Conservation (phyloP, 202 grass and related monocot genomes). For the Zoysia matrella region DNA sequence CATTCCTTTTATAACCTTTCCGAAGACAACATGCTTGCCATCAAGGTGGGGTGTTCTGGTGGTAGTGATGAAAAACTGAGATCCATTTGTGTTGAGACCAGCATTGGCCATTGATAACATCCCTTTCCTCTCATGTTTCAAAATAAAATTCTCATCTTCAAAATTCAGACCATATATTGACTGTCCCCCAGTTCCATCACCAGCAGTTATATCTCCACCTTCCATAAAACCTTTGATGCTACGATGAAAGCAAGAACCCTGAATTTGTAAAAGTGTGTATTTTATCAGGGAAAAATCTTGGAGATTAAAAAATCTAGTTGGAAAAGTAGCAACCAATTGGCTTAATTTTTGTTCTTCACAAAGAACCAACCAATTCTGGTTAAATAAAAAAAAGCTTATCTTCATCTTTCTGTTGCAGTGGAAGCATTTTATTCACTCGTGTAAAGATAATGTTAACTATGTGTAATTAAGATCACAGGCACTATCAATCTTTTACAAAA, state of each 20-base stretch:
- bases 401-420: conserved; percentile 29
- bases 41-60: conserved; percentile 89
- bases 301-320: conserved; percentile 4
- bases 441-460: conserved; percentile 18
- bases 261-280: conserved; percentile 19
- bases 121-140: too few relatives aligned
- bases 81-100: too few relatives aligned
- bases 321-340: not conserved
- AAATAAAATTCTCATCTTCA: conserved; percentile 55
- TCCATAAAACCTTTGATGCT: conserved; percentile 95
- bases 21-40: conserved; percentile 90
- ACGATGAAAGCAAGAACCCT: conserved; percentile 88
- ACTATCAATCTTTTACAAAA: conserved; percentile 17
- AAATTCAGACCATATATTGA: conserved; percentile 94
- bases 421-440: conserved; percentile 3
- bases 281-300: conserved; percentile 12
- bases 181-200: conserved; percentile 85
- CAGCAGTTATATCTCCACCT: conserved; percentile 93
- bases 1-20: conserved; percentile 88
- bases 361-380: conserved; percentile 26
- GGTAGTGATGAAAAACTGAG: too few relatives aligned
- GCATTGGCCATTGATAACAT: too few relatives aligned
- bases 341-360: not conserved
- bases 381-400: conserved; percentile 26
- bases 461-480: conserved; percentile 16